Evolutionary conservation across 805 yeast species (phyloP), one percentile per base, ranked within the genome.

Genomic region (Kluyveromyces dobzhanskii): DNA sequence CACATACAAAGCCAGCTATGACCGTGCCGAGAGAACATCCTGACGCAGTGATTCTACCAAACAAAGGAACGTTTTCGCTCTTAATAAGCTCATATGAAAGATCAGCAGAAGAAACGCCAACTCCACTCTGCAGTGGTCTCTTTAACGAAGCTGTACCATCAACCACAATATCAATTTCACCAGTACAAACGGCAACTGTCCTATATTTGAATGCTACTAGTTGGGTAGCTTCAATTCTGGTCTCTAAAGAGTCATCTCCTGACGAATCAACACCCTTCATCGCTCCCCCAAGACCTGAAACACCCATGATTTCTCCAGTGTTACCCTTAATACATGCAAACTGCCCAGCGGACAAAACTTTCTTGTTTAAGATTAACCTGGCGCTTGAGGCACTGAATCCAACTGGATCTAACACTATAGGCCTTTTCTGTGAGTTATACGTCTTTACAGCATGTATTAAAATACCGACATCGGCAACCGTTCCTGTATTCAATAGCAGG

Each of bases 351-450:
- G 77, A 66, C 24, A 87, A 56, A 8, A 86, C 49, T 1, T 55
- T 53, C 19, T 64, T 56, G 37, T 78, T 72, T 13, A 76, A 64
- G 3, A 59, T 50, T 29, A 64, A 62, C 42, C 97, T 68, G 4
- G 74, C 70, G 3, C 52, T 41, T 0, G 95, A 70, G 0, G 96
- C 95, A 19, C 95, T 95, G 29, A 80, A 85, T 1, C 87, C 97
- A n/a, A 87, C 95, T 0, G 96, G 97, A 57, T 87, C 97, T 48
- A 82, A 79, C 0, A 87, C 75, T 24, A 87, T 71, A 3, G 85
- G 88, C 32, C 70, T 66, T 2, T 73, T 73, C 11, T 57, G 48
- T 11, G 51, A 54, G 52, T 80, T 81, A 55, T 87, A 85, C 0
- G 70, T 73, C 8, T 54, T 53, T 14, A 81, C 57, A 0, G 90